These are phyloP conservation scores for Bipolaris cookei DNA, from an alignment of 2,329 filamentous ascomycete genomes.

Conservation along the genomic window DNA sequence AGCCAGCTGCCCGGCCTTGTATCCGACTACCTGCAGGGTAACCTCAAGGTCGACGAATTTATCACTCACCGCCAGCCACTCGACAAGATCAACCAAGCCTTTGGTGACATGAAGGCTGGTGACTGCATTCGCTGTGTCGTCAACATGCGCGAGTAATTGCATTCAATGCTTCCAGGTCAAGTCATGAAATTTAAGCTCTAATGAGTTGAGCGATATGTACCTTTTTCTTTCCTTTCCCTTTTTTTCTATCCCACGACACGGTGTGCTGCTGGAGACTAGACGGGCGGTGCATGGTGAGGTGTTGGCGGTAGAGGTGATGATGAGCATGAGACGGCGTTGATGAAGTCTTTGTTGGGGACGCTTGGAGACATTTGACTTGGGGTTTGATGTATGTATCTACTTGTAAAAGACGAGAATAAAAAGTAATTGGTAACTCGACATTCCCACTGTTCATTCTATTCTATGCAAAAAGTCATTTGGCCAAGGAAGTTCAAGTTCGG, in stretches of 20 bases:
- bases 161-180: slow-evolving; percentile 14
- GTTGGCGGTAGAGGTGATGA: slow-evolving; percentile 5
- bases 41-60: slow-evolving; percentile 98
- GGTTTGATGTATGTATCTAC: slow-evolving; percentile 5
- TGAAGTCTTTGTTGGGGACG: slow-evolving; percentile 4
- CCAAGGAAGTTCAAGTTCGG: too few relatives aligned
- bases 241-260: not conserved
- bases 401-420: not conserved
- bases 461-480: not conserved
- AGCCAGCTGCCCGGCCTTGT: slow-evolving; percentile 88
- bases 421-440: not conserved
- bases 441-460: not conserved
- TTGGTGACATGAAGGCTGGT: slow-evolving; percentile 91
- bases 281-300: slow-evolving; percentile 13
- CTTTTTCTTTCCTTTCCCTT: slow-evolving; percentile 1
- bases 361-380: slow-evolving; percentile 1
- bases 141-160: slow-evolving; percentile 58
- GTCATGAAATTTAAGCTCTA: slow-evolving; percentile 9
- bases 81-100: slow-evolving; percentile 84
- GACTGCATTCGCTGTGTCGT: slow-evolving; percentile 97
- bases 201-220: slow-evolving; percentile 5
- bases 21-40: slow-evolving; percentile 83
- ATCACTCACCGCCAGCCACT: slow-evolving; percentile 94
- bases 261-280: slow-evolving; percentile 8
- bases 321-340: slow-evolving; percentile 21